Conservation (phyloP, 306 rosid species). For the Dalbergia cochinchinensis region DNA sequence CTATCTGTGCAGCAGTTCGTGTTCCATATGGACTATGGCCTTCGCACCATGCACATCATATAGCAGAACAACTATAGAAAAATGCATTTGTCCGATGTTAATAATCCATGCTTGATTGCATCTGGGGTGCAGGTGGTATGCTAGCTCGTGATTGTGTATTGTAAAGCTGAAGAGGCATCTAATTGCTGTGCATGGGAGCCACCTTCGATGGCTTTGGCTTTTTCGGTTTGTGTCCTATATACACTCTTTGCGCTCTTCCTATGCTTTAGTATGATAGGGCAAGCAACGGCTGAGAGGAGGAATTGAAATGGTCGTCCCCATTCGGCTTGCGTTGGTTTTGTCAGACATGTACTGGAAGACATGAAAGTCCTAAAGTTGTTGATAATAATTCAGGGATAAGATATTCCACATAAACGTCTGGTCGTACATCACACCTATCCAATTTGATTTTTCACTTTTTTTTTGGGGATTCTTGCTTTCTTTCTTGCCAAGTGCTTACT, state of each 20-base stretch:
- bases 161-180: slow-evolving; percentile 37
- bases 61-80: no score
- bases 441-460: background rate
- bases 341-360: slow-evolving; percentile 40
- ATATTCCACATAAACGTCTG: slow-evolving; percentile 52
- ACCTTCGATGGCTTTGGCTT: no score
- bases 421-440: slow-evolving; percentile 46
- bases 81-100: background rate
- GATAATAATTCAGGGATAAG: slow-evolving; percentile 48
- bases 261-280: slow-evolving; percentile 53
- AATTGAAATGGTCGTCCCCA: slow-evolving; percentile 16
- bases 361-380: slow-evolving; percentile 40
- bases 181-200: background rate
- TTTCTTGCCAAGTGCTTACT: background rate
- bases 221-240: background rate
- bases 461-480: background rate
- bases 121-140: slow-evolving; percentile 9
- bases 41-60: no score
- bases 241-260: background rate
- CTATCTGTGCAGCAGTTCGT: no score
- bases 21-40: no score
- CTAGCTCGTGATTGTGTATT: background rate
- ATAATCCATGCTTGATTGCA: slow-evolving; percentile 33
- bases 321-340: slow-evolving; percentile 49
- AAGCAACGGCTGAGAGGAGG: slow-evolving; percentile 51